Evolutionary conservation across 371 early-diverging fungal species (phyloP).

Genomic region (Mortierella sp.): DNA sequence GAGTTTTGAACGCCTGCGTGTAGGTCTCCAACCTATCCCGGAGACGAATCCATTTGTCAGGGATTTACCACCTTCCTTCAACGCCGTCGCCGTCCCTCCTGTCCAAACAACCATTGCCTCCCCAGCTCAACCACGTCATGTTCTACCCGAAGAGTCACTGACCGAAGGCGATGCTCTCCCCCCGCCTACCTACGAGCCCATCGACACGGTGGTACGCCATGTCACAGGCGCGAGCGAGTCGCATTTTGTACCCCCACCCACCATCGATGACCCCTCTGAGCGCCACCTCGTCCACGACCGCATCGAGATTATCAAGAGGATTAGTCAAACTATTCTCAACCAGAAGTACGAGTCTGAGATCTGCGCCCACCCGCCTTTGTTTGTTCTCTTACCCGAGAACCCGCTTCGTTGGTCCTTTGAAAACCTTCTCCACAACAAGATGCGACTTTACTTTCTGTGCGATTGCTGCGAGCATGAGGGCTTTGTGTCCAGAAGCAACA

Average conservation of each 20-base stretch:
- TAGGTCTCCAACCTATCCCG: conserved; percentile 8
- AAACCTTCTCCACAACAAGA: conserved; percentile 50
- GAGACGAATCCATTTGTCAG: conserved; percentile 13
- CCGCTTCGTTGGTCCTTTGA: conserved; percentile 33
- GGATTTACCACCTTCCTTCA: conserved; percentile 21
- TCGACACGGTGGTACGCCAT: conserved; percentile 13
- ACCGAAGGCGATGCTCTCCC: conserved; percentile 5
- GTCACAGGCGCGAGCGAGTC: not conserved
- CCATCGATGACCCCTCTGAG: conserved; percentile 33
- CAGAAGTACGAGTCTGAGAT: conserved; percentile 38
- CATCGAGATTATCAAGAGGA: conserved; percentile 29
- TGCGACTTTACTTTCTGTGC: conserved; percentile 51
- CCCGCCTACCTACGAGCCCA: conserved; percentile 27
- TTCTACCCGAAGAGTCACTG: conserved; percentile 22
- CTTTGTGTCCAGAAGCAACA: not conserved
- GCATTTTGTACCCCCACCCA: not conserved
- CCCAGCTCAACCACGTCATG: not conserved
- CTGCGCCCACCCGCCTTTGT: conserved; percentile 48
- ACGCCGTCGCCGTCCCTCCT: not conserved
- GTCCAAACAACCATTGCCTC: not conserved
- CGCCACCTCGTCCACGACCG: conserved; percentile 28
- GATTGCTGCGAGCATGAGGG: conserved; percentile 39
- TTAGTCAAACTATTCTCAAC: conserved; percentile 24
- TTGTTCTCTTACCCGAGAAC: conserved; percentile 45
- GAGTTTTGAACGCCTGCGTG: conserved; percentile 23